Percentiles rank a stretch among this genome's conserved stretches.
Conservation (phyloP, 1,139 yeast genomes). For the Nakaseomyces nivariensis region DNA sequence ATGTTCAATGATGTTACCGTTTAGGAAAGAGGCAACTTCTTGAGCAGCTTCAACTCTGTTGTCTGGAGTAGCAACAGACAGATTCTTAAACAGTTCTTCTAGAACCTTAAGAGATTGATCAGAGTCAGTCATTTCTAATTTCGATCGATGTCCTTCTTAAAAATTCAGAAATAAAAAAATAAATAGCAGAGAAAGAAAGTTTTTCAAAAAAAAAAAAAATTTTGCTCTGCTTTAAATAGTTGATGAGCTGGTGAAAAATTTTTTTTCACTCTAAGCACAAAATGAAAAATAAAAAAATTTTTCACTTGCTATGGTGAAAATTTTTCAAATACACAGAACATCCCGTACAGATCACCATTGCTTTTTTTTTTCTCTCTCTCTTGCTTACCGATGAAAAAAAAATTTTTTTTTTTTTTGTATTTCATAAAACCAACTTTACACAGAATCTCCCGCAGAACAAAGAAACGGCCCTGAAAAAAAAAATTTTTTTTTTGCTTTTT, state of each 20-base stretch:
- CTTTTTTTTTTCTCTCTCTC: neutral
- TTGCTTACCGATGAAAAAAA: neutral
- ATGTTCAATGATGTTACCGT: conserved; percentile 96
- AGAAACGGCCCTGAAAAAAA: too few relatives aligned
- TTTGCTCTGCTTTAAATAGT: neutral
- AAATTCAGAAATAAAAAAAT: neutral
- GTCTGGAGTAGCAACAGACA: conserved; percentile 78
- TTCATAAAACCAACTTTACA: neutral
- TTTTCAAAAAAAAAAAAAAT: neutral
- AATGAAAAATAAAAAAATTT: too few relatives aligned
- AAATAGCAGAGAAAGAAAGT: neutral
- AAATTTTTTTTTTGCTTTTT: too few relatives aligned
- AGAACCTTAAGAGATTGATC: conserved; percentile 57
- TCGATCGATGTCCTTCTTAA: neutral
- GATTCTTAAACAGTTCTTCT: conserved; percentile 85
- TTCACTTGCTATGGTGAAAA: too few relatives aligned
- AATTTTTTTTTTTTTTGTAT: conserved; percentile 2
- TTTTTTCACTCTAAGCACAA: too few relatives aligned
- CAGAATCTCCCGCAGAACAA: neutral
- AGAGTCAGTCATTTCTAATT: conserved; percentile 33
- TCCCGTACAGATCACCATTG: neutral
- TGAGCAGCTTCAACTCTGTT: conserved; percentile 80
- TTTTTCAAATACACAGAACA: too few relatives aligned
- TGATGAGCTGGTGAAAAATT: conserved; percentile 1
- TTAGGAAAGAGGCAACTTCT: conserved; percentile 86